Evolutionary conservation across 2,329 filamentous ascomycete genomes (phyloP), one percentile per base, ranked within the genome.

Genomic region (Niveomyces coronatus): DNA sequence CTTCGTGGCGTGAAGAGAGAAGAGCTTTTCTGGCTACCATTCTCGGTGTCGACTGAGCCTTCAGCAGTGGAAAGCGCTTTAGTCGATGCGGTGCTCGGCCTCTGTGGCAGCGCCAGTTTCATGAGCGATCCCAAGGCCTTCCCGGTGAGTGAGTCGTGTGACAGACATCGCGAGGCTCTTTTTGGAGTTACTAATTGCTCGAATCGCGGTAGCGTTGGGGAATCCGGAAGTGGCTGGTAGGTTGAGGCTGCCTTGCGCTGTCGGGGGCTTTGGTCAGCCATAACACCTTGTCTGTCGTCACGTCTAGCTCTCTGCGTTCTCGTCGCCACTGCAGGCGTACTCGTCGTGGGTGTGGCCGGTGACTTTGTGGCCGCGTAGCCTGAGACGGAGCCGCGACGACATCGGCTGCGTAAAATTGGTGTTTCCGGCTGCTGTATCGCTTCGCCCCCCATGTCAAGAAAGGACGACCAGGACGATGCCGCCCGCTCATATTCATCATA

Each of bases 1-100:
- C 46, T 45, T 3, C 44, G 49, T 4, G 52, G 49, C 2, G 48
- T 55, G 7, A 49, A 35, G 9, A 43, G 34, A 3, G 37, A 46
- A 1, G 47, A 51, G 17, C 11, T 24, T 7, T 24, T 24, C 22
- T 24, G 7, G 7, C 11, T 24, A 11, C 22, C 22, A 24, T 7
- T 11, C 7, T 24, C 22, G 22, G 22, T 7, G 11, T 24, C 22
- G 7, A 7, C 22, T 24, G 22, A 7, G n/a, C n/a, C n/a, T n/a
- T n/a, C n/a, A n/a, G n/a, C n/a, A n/a, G n/a, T n/a, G n/a, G n/a
- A n/a, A n/a, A n/a, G n/a, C n/a, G n/a, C n/a, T n/a, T n/a, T n/a
- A n/a, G n/a, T n/a, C n/a, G n/a, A n/a, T n/a, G n/a, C n/a, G n/a
- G n/a, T n/a, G n/a, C n/a, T n/a, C 13, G 13, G n/a, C 26, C 14